Evolutionary conservation across 257 asterid genomes (phyloP), one percentile per base, ranked within the genome.

Genomic region (Henckelia pumila): DNA sequence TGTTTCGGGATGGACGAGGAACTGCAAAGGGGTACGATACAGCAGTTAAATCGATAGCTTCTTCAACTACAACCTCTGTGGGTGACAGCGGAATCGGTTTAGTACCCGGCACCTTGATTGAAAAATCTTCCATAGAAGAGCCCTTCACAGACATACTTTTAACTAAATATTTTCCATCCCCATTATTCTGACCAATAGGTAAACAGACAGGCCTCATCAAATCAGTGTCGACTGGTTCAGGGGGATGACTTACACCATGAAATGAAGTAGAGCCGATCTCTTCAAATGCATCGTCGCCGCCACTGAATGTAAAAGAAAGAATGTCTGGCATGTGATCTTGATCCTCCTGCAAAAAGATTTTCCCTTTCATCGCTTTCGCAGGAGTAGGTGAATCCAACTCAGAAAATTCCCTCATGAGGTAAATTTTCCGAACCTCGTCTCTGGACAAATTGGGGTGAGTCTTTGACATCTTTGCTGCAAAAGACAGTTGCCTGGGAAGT

Each of bases 211-310:
- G 96, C 71, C 84, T 86, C 94, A 88, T 84, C 17, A 82, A 76
- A 77, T 86, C 90, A 1, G 68, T 56, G 59, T 88, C 97, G 30
- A 83, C 74, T 2, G 96, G 97, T 70, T 88, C 96, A 5, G 86
- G 84, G 20, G 97, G 97, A 61, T 88, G 97, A 65, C 90, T 88
- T 65, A 72, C 97, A 61, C 96, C 97, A 70, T 83, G 89, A 75
- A 91, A 91, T 5, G 95, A 84, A 65, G 86, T 80, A 32, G 91
- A 79, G 57, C 88, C 87, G 61, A 56, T 25, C 33, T 90, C 95
- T 71, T 86, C 97, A 25, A 78, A 68, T 17, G 87, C 86, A 76
- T 84, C 88, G 24, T 63, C 78, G 26, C 82, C 88, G 24, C 65
- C 78, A 24, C 82, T 76, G 21, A 77, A 59, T 63, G 70, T 78